Conservation (phyloP, 345 rosid genomes). For the Camelina hispida region DNA sequence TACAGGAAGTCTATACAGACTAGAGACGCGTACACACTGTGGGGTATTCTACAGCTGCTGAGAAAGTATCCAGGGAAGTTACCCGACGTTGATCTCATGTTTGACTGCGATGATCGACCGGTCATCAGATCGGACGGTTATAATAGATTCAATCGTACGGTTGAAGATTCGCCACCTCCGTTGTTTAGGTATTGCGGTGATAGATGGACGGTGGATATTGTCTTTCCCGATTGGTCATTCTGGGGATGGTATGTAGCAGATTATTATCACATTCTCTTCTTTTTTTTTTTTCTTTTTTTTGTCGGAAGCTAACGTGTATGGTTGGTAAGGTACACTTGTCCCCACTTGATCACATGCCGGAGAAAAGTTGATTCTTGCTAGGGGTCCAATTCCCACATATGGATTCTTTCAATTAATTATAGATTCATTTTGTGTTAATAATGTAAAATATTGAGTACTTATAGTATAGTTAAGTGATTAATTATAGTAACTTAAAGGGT, state of each 20-base stretch:
- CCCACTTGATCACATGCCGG: constrained; percentile 41
- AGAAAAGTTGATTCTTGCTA: constrained; percentile 10
- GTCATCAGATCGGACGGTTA: constrained; percentile 43
- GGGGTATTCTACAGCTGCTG: constrained; percentile 75
- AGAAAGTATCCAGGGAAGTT: constrained; percentile 65
- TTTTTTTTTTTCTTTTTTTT: too few relatives aligned
- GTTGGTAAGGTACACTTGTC: constrained; percentile 43
- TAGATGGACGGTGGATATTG: constrained; percentile 47
- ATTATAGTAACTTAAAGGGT: background rate
- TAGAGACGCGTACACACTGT: constrained; percentile 58
- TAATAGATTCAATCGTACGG: constrained; percentile 20
- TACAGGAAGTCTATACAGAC: constrained; percentile 57
- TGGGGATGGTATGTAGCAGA: constrained; percentile 58
- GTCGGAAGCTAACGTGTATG: constrained; percentile 33
- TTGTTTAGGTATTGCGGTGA: constrained; percentile 58
- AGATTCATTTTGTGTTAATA: background rate
- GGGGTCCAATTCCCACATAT: constrained; percentile 8
- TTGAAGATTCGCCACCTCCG: constrained; percentile 44
- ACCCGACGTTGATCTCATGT: constrained; percentile 78
- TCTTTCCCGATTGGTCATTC: constrained; percentile 60
- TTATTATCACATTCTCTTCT: background rate
- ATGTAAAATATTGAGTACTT: too few relatives aligned
- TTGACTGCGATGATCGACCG: constrained; percentile 67
- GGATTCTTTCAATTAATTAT: background rate
- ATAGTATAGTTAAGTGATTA: background rate